Percentiles rank a stretch among this genome's conserved stretches.
Evolutionary conservation across 192 early-diverging fungal genomes (phyloP).

Genomic region (Coemansia sp.): DNA sequence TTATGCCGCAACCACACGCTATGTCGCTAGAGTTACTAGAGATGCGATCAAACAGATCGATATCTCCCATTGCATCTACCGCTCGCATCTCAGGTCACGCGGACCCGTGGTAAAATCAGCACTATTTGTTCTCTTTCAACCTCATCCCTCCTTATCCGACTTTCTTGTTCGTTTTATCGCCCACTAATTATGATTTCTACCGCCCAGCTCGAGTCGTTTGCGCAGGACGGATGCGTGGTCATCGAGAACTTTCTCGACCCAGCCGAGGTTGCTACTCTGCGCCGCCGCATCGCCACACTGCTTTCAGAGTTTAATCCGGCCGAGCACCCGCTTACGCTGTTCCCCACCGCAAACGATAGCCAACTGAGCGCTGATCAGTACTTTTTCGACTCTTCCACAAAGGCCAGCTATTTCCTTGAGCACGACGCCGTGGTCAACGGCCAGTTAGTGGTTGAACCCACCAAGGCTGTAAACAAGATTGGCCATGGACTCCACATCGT

Average conservation of each 20-base stretch:
- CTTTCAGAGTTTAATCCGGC: constrained; percentile 61
- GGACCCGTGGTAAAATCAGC: too few relatives aligned
- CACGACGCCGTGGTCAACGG: constrained; percentile 68
- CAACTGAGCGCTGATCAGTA: constrained; percentile 81
- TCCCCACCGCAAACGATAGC: constrained; percentile 59
- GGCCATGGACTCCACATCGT: constrained; percentile 84
- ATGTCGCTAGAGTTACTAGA: too few relatives aligned
- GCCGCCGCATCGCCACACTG: constrained; percentile 38
- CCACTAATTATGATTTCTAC: neutral
- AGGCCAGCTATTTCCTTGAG: constrained; percentile 86
- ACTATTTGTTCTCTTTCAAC: neutral
- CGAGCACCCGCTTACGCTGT: constrained; percentile 72
- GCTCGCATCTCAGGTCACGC: too few relatives aligned
- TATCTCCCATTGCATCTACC: too few relatives aligned
- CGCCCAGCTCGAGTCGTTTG: constrained; percentile 3
- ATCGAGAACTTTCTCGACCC: constrained; percentile 15
- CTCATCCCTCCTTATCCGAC: neutral
- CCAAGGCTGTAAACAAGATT: constrained; percentile 81
- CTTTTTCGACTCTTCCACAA: constrained; percentile 80
- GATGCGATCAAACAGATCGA: too few relatives aligned
- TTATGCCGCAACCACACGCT: too few relatives aligned
- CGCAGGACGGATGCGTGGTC: constrained; percentile 30
- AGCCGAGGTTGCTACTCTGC: constrained; percentile 11
- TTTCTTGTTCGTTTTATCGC: neutral
- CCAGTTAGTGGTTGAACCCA: constrained; percentile 58